Evolutionary conservation across 2,329 filamentous ascomycete genomes (phyloP), one percentile per base, ranked within the genome.

Genomic region (Neoarthrinium moseri): DNA sequence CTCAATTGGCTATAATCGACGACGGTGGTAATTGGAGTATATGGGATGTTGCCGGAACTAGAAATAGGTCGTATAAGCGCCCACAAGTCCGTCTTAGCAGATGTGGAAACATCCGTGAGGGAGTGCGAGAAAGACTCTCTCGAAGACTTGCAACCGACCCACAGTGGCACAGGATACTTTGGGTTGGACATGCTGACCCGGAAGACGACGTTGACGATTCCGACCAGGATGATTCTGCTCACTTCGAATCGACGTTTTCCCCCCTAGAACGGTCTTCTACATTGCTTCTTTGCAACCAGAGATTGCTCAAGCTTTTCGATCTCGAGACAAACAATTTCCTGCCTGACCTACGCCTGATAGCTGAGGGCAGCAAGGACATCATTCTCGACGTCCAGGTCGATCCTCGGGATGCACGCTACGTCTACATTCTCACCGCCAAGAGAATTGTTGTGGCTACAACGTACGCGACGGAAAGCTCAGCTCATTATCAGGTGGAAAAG

Each of bases 1-100:
- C 80, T 2, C 83, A 87, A 55, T 66, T 91, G 43, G 83, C 75
- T 13, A 70, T 90, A 21, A 70, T 91, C 15, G 84, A 91, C 55
- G 72, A 80, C 42, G 67, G 67, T 26, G 86, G 86, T 2, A 71
- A 69, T 47, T 91, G 87, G 87, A 82, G 71, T 34, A 63, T 89
- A 4, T 89, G 84, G 82, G 74, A 86, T 49, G 66, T 86, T 20
- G 53, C 56, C 11, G 69, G 67, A 44, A 69, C 58, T 50, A 57
- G 61, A 47, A 51, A 64, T 15, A 57, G 62, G 10, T 58, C 63
- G 18, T 62, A 65, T 17, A 67, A 59, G 23, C 63, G 56, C 7
- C 53, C 66, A 24, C 67, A 56, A 10, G 58, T 66, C 15, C 60
- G 59, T 6, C 57, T 68, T 26, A 57, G 46, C 15, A 62, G 64